These are phyloP conservation scores for Tolypocladium ophioglossoides DNA, from an alignment of 2,329 filamentous ascomycete genomes.

Conservation along the genomic window DNA sequence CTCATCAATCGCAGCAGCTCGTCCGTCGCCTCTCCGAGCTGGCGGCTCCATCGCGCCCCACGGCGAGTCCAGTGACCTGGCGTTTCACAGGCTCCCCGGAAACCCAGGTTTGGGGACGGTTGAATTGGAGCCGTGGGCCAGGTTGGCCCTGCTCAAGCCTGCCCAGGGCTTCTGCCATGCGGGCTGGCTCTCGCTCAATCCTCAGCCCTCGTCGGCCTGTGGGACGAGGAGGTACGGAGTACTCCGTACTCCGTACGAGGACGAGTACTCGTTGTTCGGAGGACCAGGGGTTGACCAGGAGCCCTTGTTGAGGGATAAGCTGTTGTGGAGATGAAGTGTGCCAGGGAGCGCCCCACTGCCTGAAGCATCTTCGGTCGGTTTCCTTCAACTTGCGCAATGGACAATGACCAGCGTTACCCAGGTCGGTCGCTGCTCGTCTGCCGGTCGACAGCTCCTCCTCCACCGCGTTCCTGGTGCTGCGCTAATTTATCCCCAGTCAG, in stretches of 20 bases:
- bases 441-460: background rate
- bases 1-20: background rate
- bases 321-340: slow-evolving; percentile 2
- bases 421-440: background rate
- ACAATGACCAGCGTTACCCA: background rate
- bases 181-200: background rate
- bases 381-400: background rate
- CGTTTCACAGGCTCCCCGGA: background rate
- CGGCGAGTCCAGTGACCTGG: background rate
- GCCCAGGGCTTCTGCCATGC: background rate
- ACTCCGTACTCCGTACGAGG: too few species aligned
- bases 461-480: background rate
- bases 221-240: background rate
- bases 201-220: background rate
- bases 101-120: background rate
- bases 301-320: slow-evolving; percentile 3
- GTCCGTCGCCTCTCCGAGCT: background rate
- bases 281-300: background rate
- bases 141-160: background rate
- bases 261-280: too few species aligned
- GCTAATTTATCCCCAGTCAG: background rate
- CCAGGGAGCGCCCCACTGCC: background rate
- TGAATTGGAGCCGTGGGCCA: background rate
- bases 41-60: background rate
- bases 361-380: background rate